Percentiles rank a stretch among this genome's conserved stretches.
phyloP scores from a whole-genome alignment of 768 basidiomycete species.

The Russula virescens region DNA sequence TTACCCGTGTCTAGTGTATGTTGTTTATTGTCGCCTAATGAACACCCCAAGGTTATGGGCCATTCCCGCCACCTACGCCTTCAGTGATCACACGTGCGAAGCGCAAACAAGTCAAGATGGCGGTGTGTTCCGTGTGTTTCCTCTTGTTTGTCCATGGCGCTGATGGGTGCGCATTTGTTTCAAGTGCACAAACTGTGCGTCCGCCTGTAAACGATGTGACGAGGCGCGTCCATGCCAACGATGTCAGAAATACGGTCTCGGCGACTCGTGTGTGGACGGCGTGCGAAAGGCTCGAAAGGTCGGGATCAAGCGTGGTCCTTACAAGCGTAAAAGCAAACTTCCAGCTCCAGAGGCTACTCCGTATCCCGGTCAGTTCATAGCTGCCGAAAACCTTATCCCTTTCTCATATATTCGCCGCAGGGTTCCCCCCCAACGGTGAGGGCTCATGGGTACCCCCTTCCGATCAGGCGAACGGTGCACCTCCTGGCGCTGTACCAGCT shows the following conservation, averaged over 20 bases:
- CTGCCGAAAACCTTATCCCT: neutral
- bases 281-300: conserved; percentile 61
- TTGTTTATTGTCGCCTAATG: neutral
- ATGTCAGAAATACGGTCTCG: conserved; percentile 57
- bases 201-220: conserved; percentile 53
- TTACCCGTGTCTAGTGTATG: neutral
- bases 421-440: conserved; percentile 28
- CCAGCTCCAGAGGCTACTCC: conserved; percentile 23
- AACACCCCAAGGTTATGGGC: conserved; percentile 17
- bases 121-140: conserved; percentile 34
- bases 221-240: conserved; percentile 57
- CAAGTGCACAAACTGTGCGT: conserved; percentile 53
- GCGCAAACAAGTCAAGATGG: conserved; percentile 56
- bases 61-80: conserved; percentile 28
- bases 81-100: conserved; percentile 34
- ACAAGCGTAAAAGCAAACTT: conserved; percentile 46
- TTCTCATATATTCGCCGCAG: conserved; percentile 15
- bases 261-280: conserved; percentile 52
- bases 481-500: conserved; percentile 27
- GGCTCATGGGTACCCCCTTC: conserved; percentile 30
- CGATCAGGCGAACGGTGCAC: conserved; percentile 26
- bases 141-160: neutral
- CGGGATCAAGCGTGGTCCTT: conserved; percentile 52
- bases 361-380: conserved; percentile 24
- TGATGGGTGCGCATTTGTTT: conserved; percentile 5